Evolutionary conservation across 2,329 filamentous ascomycete species (phyloP).

Genomic region (Stagonosporopsis rhizophila): DNA sequence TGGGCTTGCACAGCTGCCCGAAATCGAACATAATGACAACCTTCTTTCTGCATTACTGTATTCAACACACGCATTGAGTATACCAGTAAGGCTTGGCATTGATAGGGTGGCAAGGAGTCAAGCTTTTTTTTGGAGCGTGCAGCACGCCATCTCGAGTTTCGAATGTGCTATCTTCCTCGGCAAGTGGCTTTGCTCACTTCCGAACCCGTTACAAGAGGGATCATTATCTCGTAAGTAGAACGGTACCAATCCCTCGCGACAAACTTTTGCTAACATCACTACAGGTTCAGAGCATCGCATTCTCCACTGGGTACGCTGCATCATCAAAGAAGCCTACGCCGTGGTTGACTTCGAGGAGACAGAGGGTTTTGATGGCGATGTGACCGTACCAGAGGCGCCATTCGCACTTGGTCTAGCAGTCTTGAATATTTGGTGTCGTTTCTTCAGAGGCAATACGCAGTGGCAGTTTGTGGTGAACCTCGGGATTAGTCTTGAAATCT

Average conservation of each 20-base stretch:
- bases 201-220: slow-evolving; percentile 22
- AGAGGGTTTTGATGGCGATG: slow-evolving; percentile 20
- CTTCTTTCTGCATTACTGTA: slow-evolving; percentile 60
- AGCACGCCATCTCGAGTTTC: slow-evolving; percentile 62
- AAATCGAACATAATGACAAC: slow-evolving; percentile 58
- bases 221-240: slow-evolving; percentile 26
- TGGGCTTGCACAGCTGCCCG: slow-evolving; percentile 49
- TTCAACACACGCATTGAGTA: slow-evolving; percentile 62
- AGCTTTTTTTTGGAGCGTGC: slow-evolving; percentile 64
- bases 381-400: slow-evolving; percentile 32
- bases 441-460: slow-evolving; percentile 58
- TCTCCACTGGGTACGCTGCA: slow-evolving; percentile 56
- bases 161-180: slow-evolving; percentile 63
- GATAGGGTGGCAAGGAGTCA: slow-evolving; percentile 63
- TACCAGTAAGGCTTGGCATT: slow-evolving; percentile 63
- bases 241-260: too few relatives aligned
- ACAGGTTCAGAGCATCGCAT: slow-evolving; percentile 52
- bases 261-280: background rate
- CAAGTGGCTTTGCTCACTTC: slow-evolving; percentile 56
- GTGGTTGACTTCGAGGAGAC: slow-evolving; percentile 44
- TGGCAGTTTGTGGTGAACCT: slow-evolving; percentile 59
- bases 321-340: slow-evolving; percentile 55
- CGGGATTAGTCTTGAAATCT: slow-evolving; percentile 49
- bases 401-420: slow-evolving; percentile 50
- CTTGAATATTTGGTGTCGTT: slow-evolving; percentile 56